Evolutionary conservation across 2,329 filamentous ascomycete species (phyloP), one percentile per base, ranked within the genome.

Genomic region (Colletotrichum abscissum): DNA sequence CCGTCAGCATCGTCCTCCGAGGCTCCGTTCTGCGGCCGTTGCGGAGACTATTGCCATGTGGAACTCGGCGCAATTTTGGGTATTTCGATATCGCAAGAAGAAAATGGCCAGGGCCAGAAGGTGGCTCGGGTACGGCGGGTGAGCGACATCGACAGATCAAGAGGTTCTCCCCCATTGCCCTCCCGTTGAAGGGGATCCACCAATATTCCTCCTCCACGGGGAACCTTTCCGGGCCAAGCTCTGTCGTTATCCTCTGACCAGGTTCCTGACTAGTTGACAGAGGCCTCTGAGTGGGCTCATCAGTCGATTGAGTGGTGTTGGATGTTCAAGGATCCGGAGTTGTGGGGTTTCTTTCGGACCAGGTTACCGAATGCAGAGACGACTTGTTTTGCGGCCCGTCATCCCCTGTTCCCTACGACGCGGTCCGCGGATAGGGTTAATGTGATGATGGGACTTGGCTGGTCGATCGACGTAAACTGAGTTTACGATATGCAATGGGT

Each of bases 301-400:
- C n/a, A 42, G 12, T 60, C 57, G 57, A 60, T 49, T n/a, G 42
- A 49, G 42, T 42, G 38, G 33, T 19, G n/a, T 22, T 42, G 33
- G 38, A 42, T 11, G n/a, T 22, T 60, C 57, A 60, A 42, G 57
- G 57, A 42, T 60, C 24, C 22, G 19, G 22, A 60, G 33, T 42
- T 60, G 57, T 60, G 57, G 57, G 14, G 57, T 26, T 26, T 2
- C 33, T 16, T 8, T 42, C 57, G 57, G 57, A 46, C 58, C 9
- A 46, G 24, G 22, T 62, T 46, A 26, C 58, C 58, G 58, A 62
- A 62, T 46, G 58, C 58, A 62, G 58, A 62, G 58, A 26, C 58
- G 35, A 46, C 57, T 28, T 22, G 58, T 62, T 62, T 35, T 62
- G 8, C 24, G 14, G 16, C 28, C 24, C 58, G 35, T 62, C 35